Base-by-base conservation (phyloP, 495 filamentous ascomycete species). In the Xylaria curta region DNA sequence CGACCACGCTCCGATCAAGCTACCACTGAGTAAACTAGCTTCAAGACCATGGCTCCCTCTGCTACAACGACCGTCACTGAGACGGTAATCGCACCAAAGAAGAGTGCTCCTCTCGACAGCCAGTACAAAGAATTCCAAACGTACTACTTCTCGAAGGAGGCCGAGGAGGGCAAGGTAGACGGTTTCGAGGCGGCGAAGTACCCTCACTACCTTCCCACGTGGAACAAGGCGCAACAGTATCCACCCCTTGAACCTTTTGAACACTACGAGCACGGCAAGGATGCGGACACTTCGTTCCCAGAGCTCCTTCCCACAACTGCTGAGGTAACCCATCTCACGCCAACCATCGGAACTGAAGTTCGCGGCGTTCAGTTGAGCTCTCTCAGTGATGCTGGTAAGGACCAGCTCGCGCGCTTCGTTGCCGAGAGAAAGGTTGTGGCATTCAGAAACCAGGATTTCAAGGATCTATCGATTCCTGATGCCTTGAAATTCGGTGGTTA, bases 401-500 rank as follows among this genome's bases (percentile, higher is more conserved):
- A 96, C 77, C 90, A 96, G 79, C 87, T 97, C 5, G 93, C 93
- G 3, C 87, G 93, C 3, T 88, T 92, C 66, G 91, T 93, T 7
- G 92, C 93, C 4, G 88, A 94, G 81, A 86, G 91, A 69, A 94
- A 94, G 75, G 92, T 95, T 0, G 90, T 95, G 24, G 92, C 89
- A 3, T 95, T 97, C 86, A 85, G 91, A 33, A 87, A 90, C 77
- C 93, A 96, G 77, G 91, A 94, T 75, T 89, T 97, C 71, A 90
- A 90, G 62, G 87, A 92, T 72, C 80, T 95, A n/a, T 84, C 91
- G 5, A 93, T 95, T 70, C 79, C 86, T 44, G 82, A 91, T 17
- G 91, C 90, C 6, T 82, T 93, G 6, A 86, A 92, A n/a, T 93
- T 89, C 72, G 91, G 89, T 44, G 83, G 84, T 10, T 93, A 96